A percentile compares a stretch with the other conserved stretches of the same genome.
Conservation (phyloP, 2,329 filamentous ascomycete species). For the Claviceps humidiphila region DNA sequence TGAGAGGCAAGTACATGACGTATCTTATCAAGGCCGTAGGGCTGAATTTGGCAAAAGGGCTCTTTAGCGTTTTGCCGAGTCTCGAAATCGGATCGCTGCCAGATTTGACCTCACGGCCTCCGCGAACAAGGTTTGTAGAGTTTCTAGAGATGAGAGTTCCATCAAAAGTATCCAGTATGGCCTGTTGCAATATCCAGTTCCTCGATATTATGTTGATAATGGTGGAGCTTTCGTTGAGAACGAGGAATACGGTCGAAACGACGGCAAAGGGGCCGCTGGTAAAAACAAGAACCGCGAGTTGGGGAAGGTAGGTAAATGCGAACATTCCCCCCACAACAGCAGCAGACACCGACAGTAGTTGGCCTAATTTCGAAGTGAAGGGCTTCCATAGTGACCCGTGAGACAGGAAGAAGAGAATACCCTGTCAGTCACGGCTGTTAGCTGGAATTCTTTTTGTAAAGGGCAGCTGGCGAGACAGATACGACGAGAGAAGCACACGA, state of each 20-base stretch:
- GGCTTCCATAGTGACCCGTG: slow-evolving; percentile 47
- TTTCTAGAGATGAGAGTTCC: slow-evolving; percentile 46
- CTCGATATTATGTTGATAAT: slow-evolving; percentile 45
- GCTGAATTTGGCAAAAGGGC: slow-evolving; percentile 42
- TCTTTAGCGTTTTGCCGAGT: slow-evolving; percentile 44
- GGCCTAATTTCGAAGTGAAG: slow-evolving; percentile 38
- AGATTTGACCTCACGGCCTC: slow-evolving; percentile 59
- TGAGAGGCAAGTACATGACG: slow-evolving; percentile 76
- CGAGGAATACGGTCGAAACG: slow-evolving; percentile 56
- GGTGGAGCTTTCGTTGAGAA: slow-evolving; percentile 48
- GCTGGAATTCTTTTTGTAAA: too few relatives aligned
- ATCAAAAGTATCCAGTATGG: slow-evolving; percentile 81
- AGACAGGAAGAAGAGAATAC: slow-evolving; percentile 44
- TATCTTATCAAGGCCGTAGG: slow-evolving; percentile 59
- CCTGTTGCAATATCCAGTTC: slow-evolving; percentile 67
- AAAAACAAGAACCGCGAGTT: slow-evolving; percentile 69
- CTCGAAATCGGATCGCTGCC: slow-evolving; percentile 43
- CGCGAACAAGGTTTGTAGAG: slow-evolving; percentile 49
- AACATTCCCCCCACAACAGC: slow-evolving; percentile 74
- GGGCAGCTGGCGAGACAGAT: too few relatives aligned
- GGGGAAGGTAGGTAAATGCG: slow-evolving; percentile 71
- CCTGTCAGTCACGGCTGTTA: slow-evolving; percentile 21
- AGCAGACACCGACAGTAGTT: slow-evolving; percentile 56
- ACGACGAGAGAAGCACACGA: too few relatives aligned
- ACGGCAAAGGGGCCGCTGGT: slow-evolving; percentile 74